Evolutionary conservation across 768 basidiomycete genomes (phyloP), one percentile per base, ranked within the genome.

Genomic region (Hirschioporus abietinus): DNA sequence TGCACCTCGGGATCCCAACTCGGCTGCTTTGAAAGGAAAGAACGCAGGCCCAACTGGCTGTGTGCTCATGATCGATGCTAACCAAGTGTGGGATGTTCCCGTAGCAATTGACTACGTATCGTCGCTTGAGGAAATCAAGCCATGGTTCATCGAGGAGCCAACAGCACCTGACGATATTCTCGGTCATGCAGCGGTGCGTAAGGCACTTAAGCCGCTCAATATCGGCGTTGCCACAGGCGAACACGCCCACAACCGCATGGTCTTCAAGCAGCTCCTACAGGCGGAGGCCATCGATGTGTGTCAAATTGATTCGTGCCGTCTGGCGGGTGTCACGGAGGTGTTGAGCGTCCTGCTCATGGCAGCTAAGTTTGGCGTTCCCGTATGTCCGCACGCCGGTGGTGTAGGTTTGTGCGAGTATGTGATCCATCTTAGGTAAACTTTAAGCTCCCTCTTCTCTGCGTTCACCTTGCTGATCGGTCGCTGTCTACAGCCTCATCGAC

Each of bases 41-140:
- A 97, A 97, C 69, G 94, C 95, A 4, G 94, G 96, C 7, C 94
- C 94, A 10, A 95, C 95, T 0, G 96, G 96, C 5, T 87, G 90
- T 35, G 96, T 98, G 60, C 81, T 98, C 60, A 98, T 98, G 96
- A 92, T 98, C 68, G 96, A 98, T 76, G 92, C 96, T 52, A 99
- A 99, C 78, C 96, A 97, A 77, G 91, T 96, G 7, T 96, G 93
- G 93, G 95, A 96, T 71, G 96, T 99, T 18, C 82, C 88, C 30
- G 86, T 95, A 75, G 96, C 96, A 7, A 91, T 97, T 71, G 92
- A 96, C 30, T 96, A 96, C 76, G 93, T 96, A 68, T 87, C 86
- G 71, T 83, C 87, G 64, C 83, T 98, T 42, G 83, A 86, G 71
- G 84, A 86, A 64, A 86, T 95, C 76, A 93, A 89, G 72, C 96